Conservation (phyloP, 2,329 filamentous ascomycete genomes). For the Biscogniauxia mediterranea region DNA sequence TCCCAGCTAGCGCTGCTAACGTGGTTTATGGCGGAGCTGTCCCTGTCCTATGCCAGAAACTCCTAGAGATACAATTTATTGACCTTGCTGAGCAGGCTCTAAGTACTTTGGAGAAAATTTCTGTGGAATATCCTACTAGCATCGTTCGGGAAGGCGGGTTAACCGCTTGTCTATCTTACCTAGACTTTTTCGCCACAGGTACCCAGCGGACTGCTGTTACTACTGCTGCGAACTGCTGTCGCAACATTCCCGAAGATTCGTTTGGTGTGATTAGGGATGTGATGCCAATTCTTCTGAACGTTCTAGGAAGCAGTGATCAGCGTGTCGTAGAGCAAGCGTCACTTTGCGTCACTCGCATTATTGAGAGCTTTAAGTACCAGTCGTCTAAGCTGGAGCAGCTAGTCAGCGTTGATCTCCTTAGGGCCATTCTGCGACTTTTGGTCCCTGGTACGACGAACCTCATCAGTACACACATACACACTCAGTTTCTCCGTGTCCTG, state of each 20-base stretch:
- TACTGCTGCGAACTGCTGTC: constrained; percentile 96
- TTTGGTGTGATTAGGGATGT: constrained; percentile 90
- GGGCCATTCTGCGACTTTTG: constrained; percentile 80
- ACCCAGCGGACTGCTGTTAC: constrained; percentile 96
- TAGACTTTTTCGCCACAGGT: constrained; percentile 97
- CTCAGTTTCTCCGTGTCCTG: constrained; percentile 88
- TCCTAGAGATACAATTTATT: constrained; percentile 95
- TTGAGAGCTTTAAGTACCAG: constrained; percentile 93
- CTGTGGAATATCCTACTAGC: constrained; percentile 87
- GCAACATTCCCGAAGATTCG: constrained; percentile 91
- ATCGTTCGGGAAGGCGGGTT: constrained; percentile 95
- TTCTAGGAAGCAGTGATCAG: constrained; percentile 88
- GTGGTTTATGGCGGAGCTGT: constrained; percentile 98
- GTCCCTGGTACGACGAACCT: constrained; percentile 94
- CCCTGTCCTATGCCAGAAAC: constrained; percentile 88
- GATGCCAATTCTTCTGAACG: constrained; percentile 92
- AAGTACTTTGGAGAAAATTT: constrained; percentile 96
- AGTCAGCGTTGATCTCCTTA: constrained; percentile 82
- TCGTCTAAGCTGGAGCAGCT: constrained; percentile 87
- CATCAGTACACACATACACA: constrained; percentile 91
- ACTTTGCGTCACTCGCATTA: constrained; percentile 89
- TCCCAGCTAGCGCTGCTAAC: constrained; percentile 88
- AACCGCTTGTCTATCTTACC: constrained; percentile 90
- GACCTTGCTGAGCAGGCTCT: constrained; percentile 95
- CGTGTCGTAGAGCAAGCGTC: constrained; percentile 96